A percentile compares a stretch with the other conserved stretches of the same genome.
phyloP scores from a whole-genome alignment of 1,284 basidiomycete genomes.

The Ustilago cynodontis region DNA sequence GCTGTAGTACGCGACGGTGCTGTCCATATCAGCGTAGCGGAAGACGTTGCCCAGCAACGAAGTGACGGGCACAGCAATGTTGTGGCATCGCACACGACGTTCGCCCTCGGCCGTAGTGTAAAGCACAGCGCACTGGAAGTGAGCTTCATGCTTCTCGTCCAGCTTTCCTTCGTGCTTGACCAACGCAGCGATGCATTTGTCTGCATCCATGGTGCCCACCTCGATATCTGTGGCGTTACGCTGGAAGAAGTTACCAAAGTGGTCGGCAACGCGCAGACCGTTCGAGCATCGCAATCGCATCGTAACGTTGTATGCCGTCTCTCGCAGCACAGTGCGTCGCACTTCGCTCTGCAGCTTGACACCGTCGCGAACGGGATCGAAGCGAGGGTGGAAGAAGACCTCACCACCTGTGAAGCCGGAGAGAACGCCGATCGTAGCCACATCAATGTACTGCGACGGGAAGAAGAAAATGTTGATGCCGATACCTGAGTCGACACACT shows the following conservation, averaged over 20 bases:
- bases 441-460: conserved; percentile 84
- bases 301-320: conserved; percentile 84
- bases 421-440: conserved; percentile 81
- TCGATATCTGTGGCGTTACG: conserved; percentile 82
- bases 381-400: conserved; percentile 91
- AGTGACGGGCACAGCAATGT: conserved; percentile 84
- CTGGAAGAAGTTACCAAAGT: conserved; percentile 86
- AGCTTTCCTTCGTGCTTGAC: conserved; percentile 78
- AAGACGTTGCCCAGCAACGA: conserved; percentile 91
- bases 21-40: conserved; percentile 90
- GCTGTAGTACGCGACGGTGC: conserved; percentile 79
- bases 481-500: conserved; percentile 88
- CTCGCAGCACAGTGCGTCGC: conserved; percentile 78
- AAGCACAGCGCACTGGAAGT: conserved; percentile 89
- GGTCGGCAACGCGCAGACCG: conserved; percentile 80
- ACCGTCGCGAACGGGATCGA: conserved; percentile 80
- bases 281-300: conserved; percentile 87
- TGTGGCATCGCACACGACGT: conserved; percentile 86
- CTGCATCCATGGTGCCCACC: conserved; percentile 83
- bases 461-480: conserved; percentile 92
- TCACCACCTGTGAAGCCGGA: conserved; percentile 89
- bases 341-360: conserved; percentile 80
- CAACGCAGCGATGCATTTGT: conserved; percentile 80
- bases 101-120: conserved; percentile 86
- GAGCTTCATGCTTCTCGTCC: conserved; percentile 81